These are phyloP conservation scores for Xylaria sp. DNA, from an alignment of 2,329 filamentous ascomycete genomes.

Conservation along the genomic window DNA sequence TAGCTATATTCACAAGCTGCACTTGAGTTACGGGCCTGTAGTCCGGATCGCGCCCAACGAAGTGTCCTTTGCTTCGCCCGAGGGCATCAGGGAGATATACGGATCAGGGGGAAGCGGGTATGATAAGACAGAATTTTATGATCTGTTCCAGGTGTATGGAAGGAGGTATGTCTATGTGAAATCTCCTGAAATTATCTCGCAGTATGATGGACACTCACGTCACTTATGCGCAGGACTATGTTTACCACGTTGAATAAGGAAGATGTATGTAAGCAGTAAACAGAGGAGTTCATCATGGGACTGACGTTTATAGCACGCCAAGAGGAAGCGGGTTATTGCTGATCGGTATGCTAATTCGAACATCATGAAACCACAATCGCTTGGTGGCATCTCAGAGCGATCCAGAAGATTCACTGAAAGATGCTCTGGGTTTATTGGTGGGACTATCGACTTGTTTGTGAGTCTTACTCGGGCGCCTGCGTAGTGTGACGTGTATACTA, in stretches of 20 bases:
- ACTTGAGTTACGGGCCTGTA: constrained; percentile 60
- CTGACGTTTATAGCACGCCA: constrained; percentile 57
- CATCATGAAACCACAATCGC: constrained; percentile 59
- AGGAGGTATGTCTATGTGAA: constrained; percentile 50
- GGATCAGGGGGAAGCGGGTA: constrained; percentile 65
- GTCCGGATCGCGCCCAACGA: constrained; percentile 64
- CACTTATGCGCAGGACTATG: constrained; percentile 55
- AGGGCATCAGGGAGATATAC: constrained; percentile 68
- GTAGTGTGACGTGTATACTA: constrained; percentile 13
- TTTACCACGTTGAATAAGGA: constrained; percentile 61
- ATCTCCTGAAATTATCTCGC: too few relatives aligned
- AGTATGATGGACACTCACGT: constrained; percentile 6
- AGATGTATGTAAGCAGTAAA: constrained; percentile 17
- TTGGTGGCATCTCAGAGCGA: constrained; percentile 63
- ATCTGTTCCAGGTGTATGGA: constrained; percentile 63
- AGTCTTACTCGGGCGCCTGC: constrained; percentile 28
- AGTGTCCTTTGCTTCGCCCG: constrained; percentile 61
- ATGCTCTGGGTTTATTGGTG: constrained; percentile 52
- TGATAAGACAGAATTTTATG: constrained; percentile 69
- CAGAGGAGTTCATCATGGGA: background rate
- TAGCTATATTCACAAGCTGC: constrained; percentile 60
- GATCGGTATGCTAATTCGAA: constrained; percentile 74
- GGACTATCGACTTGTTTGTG: constrained; percentile 67
- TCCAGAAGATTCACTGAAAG: constrained; percentile 60
- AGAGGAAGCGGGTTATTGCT: constrained; percentile 66